Evolutionary conservation across 768 basidiomycete genomes (phyloP), one percentile per base, ranked within the genome.

Genomic region (Pleurotus giganteus): DNA sequence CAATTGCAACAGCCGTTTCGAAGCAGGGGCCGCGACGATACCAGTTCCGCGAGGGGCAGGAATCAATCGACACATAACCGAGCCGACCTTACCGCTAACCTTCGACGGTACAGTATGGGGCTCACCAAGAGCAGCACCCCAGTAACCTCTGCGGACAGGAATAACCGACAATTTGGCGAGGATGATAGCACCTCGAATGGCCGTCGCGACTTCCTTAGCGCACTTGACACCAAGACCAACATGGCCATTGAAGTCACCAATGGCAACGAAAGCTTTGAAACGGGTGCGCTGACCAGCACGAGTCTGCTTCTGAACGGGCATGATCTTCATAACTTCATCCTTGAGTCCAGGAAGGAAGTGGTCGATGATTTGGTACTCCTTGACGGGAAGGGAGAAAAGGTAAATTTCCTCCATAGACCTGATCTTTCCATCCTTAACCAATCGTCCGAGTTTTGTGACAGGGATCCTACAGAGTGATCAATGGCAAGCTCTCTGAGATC

Each of bases 341-440:
- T 99, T 99, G 77, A 99, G 90, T 71, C 92, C 91, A 65, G 97
- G 97, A 45, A 98, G 85, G 92, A 99, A 98, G 73, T 89, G 86
- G 80, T 99, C 97, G 82, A 99, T 89, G 75, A 99, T 97, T 76
- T 99, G 97, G 82, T 78, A 98, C 77, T 99, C 97, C 79, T 98
- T 99, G 75, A 99, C 91, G 58, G 96, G 95, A 60, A 99, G 89
- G 24, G 97, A 99, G 87, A 98, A 99, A 69, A 99, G 94, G 78
- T 98, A 99, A 75, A 98, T 98, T 72, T 99, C 97, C 72, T 99
- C 97, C 85, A 99, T 95, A 45, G 94, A 97, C 78, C 96, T 98
- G 80, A 99, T 98, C 80, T 98, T 98, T 64, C 96, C 96, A 66
- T 98, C 97, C 78, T 97, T 98, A 42, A 98, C 95, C 68, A 99